Percentiles rank a stretch among this genome's conserved stretches.
Conservation (phyloP, 495 filamentous ascomycete species). For the Paragyromitra xinjiangensis region DNA sequence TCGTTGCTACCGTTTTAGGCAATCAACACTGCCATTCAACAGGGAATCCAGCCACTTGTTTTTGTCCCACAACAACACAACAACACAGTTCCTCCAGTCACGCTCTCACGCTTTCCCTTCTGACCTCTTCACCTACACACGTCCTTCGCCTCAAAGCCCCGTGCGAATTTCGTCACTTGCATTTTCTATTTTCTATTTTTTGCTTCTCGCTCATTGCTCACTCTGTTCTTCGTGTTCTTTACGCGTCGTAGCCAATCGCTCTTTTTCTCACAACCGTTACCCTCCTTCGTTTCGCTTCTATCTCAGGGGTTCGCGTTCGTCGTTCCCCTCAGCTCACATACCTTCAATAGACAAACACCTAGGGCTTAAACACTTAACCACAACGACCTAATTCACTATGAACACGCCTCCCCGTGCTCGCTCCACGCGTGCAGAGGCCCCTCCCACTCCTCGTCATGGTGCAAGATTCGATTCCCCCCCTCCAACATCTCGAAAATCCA, state of each 20-base stretch:
- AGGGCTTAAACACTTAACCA: constrained; percentile 24
- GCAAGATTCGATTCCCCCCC: constrained; percentile 57
- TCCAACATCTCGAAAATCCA: constrained; percentile 32
- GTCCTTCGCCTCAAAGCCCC: not conserved
- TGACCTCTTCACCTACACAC: constrained; percentile 4
- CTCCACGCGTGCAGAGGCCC: constrained; percentile 59
- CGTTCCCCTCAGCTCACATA: constrained; percentile 25
- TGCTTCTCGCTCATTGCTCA: constrained; percentile 25
- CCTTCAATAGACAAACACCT: constrained; percentile 7
- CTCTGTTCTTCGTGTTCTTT: constrained; percentile 8
- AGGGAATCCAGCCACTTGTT: constrained; percentile 26
- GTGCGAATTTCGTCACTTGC: not conserved
- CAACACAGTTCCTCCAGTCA: constrained; percentile 18
- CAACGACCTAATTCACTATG: constrained; percentile 41
- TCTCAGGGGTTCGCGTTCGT: constrained; percentile 40
- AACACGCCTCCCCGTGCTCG: constrained; percentile 60
- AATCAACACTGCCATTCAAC: not conserved
- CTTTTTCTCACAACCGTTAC: not conserved
- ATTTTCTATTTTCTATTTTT: constrained; percentile 13
- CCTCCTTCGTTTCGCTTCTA: not conserved
- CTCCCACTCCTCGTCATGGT: constrained; percentile 54
- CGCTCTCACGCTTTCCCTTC: constrained; percentile 1
- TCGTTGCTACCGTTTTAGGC: constrained; percentile 3
- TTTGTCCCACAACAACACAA: constrained; percentile 25
- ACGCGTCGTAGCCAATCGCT: constrained; percentile 16